These are phyloP conservation scores for Climacium dendroides DNA, from an alignment of 225 moss, liverwort and hornwort genomes.

Conservation along the genomic window DNA sequence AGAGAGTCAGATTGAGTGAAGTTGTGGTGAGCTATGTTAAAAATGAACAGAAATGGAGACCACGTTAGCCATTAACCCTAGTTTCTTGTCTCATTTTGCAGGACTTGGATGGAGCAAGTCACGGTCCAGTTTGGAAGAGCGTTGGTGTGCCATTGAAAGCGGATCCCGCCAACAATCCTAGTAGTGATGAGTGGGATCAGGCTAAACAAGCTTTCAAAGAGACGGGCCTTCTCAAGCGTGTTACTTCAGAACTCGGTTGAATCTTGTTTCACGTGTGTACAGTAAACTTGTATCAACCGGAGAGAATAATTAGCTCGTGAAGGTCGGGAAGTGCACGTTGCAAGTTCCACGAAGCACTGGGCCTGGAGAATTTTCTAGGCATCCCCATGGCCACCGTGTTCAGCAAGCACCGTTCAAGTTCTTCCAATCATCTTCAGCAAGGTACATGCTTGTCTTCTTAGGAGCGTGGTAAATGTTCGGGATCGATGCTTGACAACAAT, in stretches of 20 bases:
- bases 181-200: slow-evolving; percentile 34
- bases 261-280: background rate
- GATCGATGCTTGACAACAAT: background rate
- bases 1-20: background rate
- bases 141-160: slow-evolving; percentile 25
- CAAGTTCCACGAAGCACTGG: background rate
- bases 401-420: background rate
- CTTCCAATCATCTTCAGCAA: background rate
- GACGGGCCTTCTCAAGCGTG: slow-evolving; percentile 29
- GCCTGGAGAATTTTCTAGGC: background rate
- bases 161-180: slow-evolving; percentile 30
- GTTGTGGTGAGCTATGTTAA: background rate
- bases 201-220: slow-evolving; percentile 34
- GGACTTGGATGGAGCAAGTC: slow-evolving; percentile 35
- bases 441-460: background rate
- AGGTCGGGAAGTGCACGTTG: background rate
- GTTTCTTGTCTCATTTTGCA: background rate
- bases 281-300: background rate
- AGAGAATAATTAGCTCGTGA: background rate
- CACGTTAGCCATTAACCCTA: too few species aligned
- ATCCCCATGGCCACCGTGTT: background rate
- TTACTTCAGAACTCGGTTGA: background rate
- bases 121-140: slow-evolving; percentile 36
- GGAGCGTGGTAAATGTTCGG: background rate
- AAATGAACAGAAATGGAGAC: background rate